Evolutionary conservation across 306 rosid genomes (phyloP).

Genomic region (Ziziphus jujuba): DNA sequence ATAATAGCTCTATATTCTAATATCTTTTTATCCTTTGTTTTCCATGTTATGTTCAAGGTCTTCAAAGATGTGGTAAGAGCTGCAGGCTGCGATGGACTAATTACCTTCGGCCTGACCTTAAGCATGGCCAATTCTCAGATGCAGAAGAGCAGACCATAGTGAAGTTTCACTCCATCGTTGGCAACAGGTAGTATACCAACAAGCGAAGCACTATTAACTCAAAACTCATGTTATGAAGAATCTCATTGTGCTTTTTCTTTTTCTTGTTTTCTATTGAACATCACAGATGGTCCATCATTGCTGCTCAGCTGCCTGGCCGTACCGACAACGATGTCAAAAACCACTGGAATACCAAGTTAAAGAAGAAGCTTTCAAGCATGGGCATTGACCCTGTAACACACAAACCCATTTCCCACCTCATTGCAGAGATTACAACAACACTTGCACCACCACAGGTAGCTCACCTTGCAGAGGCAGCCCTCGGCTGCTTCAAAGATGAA

Average conservation of each 20-base stretch:
- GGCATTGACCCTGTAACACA: constrained; percentile 84
- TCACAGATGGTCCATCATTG: constrained; percentile 84
- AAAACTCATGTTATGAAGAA: too few relatives aligned
- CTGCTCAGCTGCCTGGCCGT: constrained; percentile 74
- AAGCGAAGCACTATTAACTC: not conserved
- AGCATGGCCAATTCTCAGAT: constrained; percentile 85
- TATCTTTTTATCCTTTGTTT: not conserved
- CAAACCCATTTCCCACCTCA: constrained; percentile 78
- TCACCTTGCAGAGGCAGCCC: constrained; percentile 84
- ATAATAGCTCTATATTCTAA: not conserved
- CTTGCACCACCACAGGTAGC: constrained; percentile 77
- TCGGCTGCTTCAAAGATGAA: constrained; percentile 87
- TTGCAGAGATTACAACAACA: constrained; percentile 92
- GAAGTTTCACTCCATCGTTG: constrained; percentile 87
- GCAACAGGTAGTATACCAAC: constrained; percentile 60
- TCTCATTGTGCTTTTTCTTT: not conserved
- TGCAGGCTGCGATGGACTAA: constrained; percentile 90
- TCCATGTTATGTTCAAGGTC: constrained; percentile 39
- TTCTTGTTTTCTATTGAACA: constrained; percentile 9
- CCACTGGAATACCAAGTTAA: constrained; percentile 82
- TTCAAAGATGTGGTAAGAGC: constrained; percentile 90
- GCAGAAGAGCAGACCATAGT: constrained; percentile 86
- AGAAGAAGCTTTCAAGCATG: constrained; percentile 71
- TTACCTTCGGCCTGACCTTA: constrained; percentile 87
- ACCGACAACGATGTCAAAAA: constrained; percentile 83